These are phyloP conservation scores for Cladophialophora carrionii DNA, from an alignment of 2,329 filamentous ascomycete genomes.

Conservation along the genomic window DNA sequence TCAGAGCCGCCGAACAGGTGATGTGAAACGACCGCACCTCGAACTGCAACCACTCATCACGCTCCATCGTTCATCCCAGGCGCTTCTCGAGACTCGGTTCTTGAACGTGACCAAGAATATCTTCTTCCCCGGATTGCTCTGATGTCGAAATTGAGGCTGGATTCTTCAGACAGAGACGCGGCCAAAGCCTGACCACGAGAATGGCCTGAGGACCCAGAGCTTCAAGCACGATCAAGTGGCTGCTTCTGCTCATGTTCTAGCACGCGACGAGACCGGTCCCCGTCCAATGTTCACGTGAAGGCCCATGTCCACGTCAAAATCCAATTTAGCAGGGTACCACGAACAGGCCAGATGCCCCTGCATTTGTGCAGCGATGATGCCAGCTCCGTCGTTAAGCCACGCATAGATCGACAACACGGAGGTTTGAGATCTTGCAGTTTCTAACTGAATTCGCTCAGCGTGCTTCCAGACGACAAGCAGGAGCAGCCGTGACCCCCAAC, in stretches of 20 bases:
- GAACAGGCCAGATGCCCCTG: neutral
- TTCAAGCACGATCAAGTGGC: neutral
- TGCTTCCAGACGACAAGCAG: conserved; percentile 10
- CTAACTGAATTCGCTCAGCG: neutral
- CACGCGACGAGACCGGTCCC: neutral
- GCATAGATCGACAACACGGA: conserved; percentile 2
- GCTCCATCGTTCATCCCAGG: conserved; percentile 3
- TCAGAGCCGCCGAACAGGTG: conserved; percentile 17
- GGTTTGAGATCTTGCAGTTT: conserved; percentile 5
- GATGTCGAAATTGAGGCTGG: neutral
- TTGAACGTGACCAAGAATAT: neutral
- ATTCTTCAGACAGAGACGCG: conserved; percentile 6
- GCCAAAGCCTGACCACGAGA: neutral
- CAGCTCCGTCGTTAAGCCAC: neutral
- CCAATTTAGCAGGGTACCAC: neutral
- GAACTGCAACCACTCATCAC: conserved; percentile 12
- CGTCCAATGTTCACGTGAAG: neutral
- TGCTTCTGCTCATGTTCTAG: neutral
- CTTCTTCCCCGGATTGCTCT: neutral
- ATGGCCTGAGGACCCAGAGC: neutral
- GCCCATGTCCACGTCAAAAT: neutral
- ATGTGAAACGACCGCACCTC: conserved; percentile 16
- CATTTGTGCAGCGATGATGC: conserved; percentile 4
- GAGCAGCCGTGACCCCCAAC: conserved; percentile 6
- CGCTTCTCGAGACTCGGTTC: conserved; percentile 13